Evolutionary conservation across 192 early-diverging fungal species (phyloP).

Genomic region (Coemansia sp.): DNA sequence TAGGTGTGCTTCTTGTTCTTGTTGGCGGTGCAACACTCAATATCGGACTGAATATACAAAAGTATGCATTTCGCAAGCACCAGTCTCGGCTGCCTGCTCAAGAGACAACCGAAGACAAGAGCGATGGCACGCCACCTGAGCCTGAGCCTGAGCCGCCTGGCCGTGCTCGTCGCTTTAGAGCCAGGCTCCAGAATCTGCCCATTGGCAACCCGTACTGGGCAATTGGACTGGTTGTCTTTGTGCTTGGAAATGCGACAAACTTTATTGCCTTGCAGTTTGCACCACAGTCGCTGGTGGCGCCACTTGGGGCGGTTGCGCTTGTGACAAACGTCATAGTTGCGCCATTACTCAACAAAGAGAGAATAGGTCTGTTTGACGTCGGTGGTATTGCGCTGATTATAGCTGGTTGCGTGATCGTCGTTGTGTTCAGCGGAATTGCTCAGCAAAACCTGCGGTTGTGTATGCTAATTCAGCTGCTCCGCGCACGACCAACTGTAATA

Average conservation of each 20-base stretch:
- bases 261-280: conserved; percentile 79
- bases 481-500: conserved; percentile 62
- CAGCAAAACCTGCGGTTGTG: conserved; percentile 69
- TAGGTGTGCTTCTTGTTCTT: conserved; percentile 71
- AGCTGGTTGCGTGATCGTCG: conserved; percentile 69
- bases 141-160: neutral
- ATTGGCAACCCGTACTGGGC: conserved; percentile 58
- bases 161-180: neutral
- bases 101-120: neutral
- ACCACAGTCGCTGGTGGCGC: conserved; percentile 77
- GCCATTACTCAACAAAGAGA: conserved; percentile 73
- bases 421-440: conserved; percentile 67
- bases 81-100: conserved; percentile 16
- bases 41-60: conserved; percentile 80
- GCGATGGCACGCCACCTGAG: neutral
- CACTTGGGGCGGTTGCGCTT: conserved; percentile 76
- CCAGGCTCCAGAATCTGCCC: conserved; percentile 15
- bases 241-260: conserved; percentile 69
- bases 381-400: conserved; percentile 76
- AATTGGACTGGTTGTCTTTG: conserved; percentile 69
- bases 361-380: conserved; percentile 64
- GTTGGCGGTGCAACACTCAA: conserved; percentile 68
- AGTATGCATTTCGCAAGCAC: conserved; percentile 71
- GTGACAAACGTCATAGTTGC: conserved; percentile 80
- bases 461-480: conserved; percentile 69